Evolutionary conservation across 768 basidiomycete genomes (phyloP).

Genomic region (Boletus subcaerulescens): DNA sequence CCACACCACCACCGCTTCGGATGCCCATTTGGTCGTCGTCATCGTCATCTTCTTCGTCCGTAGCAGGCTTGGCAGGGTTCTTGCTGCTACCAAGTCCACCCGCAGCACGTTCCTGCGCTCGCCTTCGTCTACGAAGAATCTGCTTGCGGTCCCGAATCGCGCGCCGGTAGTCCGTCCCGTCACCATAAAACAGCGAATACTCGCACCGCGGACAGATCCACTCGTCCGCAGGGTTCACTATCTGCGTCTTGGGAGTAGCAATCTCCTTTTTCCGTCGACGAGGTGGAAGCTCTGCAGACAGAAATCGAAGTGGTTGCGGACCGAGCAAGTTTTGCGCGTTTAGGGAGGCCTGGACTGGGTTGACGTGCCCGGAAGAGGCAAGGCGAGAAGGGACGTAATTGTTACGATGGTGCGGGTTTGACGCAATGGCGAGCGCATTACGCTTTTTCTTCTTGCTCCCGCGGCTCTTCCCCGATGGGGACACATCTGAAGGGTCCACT

Average conservation of each 20-base stretch:
- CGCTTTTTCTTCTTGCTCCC: conserved; percentile 89
- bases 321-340: conserved; percentile 51
- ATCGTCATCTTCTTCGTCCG: conserved; percentile 26
- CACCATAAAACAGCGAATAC: conserved; percentile 89
- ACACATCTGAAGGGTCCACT: conserved; percentile 39
- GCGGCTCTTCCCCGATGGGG: conserved; percentile 27
- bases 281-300: conserved; percentile 64
- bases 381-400: conserved; percentile 91
- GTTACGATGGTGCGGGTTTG: conserved; percentile 91
- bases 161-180: conserved; percentile 59
- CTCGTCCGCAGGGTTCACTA: conserved; percentile 71
- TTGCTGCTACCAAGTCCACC: conserved; percentile 28
- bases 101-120: conserved; percentile 68
- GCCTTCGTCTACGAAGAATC: conserved; percentile 65
- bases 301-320: conserved; percentile 62
- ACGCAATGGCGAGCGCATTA: conserved; percentile 84
- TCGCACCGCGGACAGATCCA: conserved; percentile 97
- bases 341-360: conserved; percentile 37
- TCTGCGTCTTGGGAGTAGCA: conserved; percentile 29
- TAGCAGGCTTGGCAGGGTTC: conserved; percentile 15
- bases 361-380: conserved; percentile 46
- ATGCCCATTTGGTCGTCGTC: conserved; percentile 12
- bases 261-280: conserved; percentile 33
- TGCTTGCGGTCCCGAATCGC: conserved; percentile 74
- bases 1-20: conserved; percentile 3